Conservation (phyloP, 73 alveolate species). For the Tetrahymena borealis region DNA sequence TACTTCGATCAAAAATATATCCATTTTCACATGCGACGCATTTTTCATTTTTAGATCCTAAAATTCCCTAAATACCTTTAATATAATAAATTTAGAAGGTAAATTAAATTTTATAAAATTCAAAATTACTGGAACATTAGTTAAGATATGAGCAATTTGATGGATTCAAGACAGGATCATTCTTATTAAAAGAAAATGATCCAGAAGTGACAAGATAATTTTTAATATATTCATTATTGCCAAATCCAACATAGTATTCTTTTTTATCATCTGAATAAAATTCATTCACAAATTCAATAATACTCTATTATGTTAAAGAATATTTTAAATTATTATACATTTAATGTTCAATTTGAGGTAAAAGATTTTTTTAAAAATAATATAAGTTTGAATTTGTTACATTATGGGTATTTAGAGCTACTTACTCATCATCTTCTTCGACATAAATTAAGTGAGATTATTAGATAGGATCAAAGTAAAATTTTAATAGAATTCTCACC, state of each 20-base stretch:
- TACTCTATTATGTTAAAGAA: too few relatives aligned
- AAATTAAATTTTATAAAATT: neutral
- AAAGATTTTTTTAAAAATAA: too few relatives aligned
- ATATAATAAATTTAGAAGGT: neutral
- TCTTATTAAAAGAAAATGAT: neutral
- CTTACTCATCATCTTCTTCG: neutral
- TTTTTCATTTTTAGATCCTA: neutral
- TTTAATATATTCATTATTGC: neutral
- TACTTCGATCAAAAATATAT: neutral
- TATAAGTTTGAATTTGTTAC: too few relatives aligned
- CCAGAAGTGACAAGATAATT: neutral
- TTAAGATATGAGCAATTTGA: neutral
- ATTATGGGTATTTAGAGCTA: too few relatives aligned
- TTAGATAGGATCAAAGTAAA: neutral
- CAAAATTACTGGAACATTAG: neutral
- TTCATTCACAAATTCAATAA: neutral
- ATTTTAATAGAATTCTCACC: neutral
- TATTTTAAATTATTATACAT: too few relatives aligned
- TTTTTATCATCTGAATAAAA: neutral
- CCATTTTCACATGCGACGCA: neutral
- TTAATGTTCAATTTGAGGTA: too few relatives aligned
- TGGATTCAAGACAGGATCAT: neutral
- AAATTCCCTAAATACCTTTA: neutral
- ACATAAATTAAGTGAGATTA: neutral
- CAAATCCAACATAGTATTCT: neutral